Conservation (phyloP, 306 rosid genomes). For the Citrullus mucosospermus region DNA sequence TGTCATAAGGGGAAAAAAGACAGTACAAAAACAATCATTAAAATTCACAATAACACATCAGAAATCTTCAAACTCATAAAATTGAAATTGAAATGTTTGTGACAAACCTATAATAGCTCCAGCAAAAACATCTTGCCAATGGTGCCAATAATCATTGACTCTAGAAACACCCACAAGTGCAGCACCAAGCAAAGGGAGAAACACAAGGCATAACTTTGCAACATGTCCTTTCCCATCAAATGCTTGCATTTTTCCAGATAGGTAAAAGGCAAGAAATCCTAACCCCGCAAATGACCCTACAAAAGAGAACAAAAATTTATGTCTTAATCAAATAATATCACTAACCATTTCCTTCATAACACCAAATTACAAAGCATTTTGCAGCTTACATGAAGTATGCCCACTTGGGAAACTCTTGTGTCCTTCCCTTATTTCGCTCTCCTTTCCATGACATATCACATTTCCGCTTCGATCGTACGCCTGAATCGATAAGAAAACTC, state of each 20-base stretch:
- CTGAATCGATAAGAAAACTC: conserved; percentile 15
- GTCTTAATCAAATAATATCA: background rate
- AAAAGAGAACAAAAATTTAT: background rate
- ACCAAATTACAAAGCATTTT: background rate
- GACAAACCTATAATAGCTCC: conserved; percentile 61
- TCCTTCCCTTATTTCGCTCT: conserved; percentile 69
- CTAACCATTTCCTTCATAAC: background rate
- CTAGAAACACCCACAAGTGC: conserved; percentile 70
- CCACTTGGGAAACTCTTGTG: conserved; percentile 97
- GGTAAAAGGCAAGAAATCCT: conserved; percentile 67
- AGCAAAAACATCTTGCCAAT: conserved; percentile 89
- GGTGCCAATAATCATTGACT: conserved; percentile 95
- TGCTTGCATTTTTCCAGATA: conserved; percentile 69
- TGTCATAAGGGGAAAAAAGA: conserved; percentile 19
- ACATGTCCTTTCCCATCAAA: conserved; percentile 72
- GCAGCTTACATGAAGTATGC: conserved; percentile 74
- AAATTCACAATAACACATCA: background rate
- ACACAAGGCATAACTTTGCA: conserved; percentile 63
- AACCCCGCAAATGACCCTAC: conserved; percentile 72
- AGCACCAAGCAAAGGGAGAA: conserved; percentile 68
- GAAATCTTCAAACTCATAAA: too few relatives aligned
- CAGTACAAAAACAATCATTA: background rate
- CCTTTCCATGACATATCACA: conserved; percentile 69
- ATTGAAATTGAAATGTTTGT: background rate
- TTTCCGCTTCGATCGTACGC: conserved; percentile 46